Evolutionary conservation across 164 flowering plant genomes (phyloP).

Genomic region (Stephania japonica): DNA sequence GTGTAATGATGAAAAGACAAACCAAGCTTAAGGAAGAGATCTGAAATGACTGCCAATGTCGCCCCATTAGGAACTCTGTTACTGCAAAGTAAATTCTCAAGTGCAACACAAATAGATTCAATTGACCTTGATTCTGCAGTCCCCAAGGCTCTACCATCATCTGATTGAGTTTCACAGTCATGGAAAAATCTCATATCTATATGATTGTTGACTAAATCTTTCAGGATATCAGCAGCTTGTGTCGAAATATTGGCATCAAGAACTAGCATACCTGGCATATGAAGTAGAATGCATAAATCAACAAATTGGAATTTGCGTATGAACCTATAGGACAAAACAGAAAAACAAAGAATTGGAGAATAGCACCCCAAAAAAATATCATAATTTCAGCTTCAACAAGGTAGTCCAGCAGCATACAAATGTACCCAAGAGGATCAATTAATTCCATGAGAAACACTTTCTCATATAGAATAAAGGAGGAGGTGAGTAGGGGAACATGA

Average conservation of each 20-base stretch:
- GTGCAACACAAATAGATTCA: constrained; percentile 36
- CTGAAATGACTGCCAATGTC: constrained; percentile 42
- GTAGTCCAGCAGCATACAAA: not conserved
- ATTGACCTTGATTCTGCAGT: constrained; percentile 32
- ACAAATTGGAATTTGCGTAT: not conserved
- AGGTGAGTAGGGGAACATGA: too few relatives aligned
- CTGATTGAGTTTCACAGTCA: constrained; percentile 12
- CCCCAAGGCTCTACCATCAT: constrained; percentile 18
- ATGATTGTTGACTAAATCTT: constrained; percentile 44
- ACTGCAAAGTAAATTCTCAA: constrained; percentile 32
- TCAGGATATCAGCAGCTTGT: constrained; percentile 46
- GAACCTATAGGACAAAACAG: not conserved
- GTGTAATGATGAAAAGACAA: constrained; percentile 8
- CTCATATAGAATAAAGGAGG: too few relatives aligned
- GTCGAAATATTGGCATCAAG: constrained; percentile 38
- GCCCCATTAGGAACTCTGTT: constrained; percentile 47
- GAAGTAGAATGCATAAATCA: not conserved
- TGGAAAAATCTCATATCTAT: constrained; percentile 24
- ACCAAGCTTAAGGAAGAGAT: constrained; percentile 68
- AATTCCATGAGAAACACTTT: not conserved
- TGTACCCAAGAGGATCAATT: not conserved
- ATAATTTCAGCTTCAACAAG: not conserved
- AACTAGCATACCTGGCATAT: constrained; percentile 44
- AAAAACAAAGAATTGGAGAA: not conserved
- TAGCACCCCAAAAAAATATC: not conserved